Conservation (phyloP, 129 eudicot species). For the Erigeron canadensis region DNA sequence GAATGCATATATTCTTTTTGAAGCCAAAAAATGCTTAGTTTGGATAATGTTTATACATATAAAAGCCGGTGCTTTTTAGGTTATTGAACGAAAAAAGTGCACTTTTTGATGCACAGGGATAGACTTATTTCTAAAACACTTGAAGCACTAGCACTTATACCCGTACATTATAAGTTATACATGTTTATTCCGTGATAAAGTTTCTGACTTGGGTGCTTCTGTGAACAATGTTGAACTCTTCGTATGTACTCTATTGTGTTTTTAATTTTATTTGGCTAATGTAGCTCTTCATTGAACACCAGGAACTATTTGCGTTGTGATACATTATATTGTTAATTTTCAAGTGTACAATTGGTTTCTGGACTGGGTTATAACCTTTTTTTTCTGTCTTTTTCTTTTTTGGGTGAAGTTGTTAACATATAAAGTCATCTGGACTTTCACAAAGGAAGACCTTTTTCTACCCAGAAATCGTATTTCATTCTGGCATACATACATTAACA, state of each 20-base stretch:
- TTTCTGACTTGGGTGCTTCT: no score
- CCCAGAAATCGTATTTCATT: slow-evolving; percentile 11
- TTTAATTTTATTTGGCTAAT: background rate
- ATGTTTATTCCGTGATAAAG: no score
- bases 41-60: no score
- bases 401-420: slow-evolving; percentile 7
- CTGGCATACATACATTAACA: slow-evolving; percentile 8
- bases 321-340: background rate
- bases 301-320: slow-evolving; percentile 9
- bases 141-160: no score
- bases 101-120: no score
- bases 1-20: no score
- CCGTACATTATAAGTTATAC: no score
- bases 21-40: no score
- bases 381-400: background rate
- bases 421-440: background rate
- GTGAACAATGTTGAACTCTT: background rate
- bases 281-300: background rate
- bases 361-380: slow-evolving; percentile 10
- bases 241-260: background rate
- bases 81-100: no score
- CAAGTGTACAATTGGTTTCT: background rate
- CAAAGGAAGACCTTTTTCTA: slow-evolving; percentile 8
- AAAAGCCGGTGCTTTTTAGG: no score
- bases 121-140: no score